Evolutionary conservation across 257 asterid species (phyloP), one percentile per base, ranked within the genome.

Genomic region (Nicotiana benthamiana): DNA sequence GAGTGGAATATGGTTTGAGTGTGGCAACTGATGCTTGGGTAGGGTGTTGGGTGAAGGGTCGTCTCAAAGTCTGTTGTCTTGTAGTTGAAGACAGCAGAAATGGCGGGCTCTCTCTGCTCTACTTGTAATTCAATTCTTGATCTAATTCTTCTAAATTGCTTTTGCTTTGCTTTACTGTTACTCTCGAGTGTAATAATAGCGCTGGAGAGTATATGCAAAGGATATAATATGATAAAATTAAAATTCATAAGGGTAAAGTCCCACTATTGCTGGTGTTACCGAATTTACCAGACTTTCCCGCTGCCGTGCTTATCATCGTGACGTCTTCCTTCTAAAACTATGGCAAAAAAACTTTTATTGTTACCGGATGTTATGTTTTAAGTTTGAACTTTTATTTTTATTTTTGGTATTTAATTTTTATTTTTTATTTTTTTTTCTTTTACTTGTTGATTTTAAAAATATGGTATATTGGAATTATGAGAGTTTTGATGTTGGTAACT

Each of bases 81-180:
- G 86, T 78, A 83, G 77, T 82, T 16, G 81, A 87, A 85, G 89
- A 82, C 75, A 82, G 16, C 61, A 74, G 27, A 13, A 74, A 48
- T 48, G 74, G 80, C 64, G 75, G 85, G 81, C 79, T 64, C 80
- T n/a, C n/a, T n/a, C n/a, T n/a, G n/a, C 48, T 18, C 70, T 54
- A 5, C 74, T 64, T 32, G 75, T 24, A 26, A 48, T 74, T 74
- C 43, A 74, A 7, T 3, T 13, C 34, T 40, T 20, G 9, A 0
- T 43, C n/a, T 40, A 3, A 16, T n/a, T 7, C 7, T 40, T 22
- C 20, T 13, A 70, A 43, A 12, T 63, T 68, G n/a, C 17, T 70
- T 20, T 84, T 85, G 86, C 90, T 84, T 88, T 63, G 91, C 92
- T 91, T 89, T 75, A 85, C 83, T 88, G 91, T 88, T 89, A 90